Evolutionary conservation across 2,329 filamentous ascomycete species (phyloP).

Genomic region (Fusarium nurragi): DNA sequence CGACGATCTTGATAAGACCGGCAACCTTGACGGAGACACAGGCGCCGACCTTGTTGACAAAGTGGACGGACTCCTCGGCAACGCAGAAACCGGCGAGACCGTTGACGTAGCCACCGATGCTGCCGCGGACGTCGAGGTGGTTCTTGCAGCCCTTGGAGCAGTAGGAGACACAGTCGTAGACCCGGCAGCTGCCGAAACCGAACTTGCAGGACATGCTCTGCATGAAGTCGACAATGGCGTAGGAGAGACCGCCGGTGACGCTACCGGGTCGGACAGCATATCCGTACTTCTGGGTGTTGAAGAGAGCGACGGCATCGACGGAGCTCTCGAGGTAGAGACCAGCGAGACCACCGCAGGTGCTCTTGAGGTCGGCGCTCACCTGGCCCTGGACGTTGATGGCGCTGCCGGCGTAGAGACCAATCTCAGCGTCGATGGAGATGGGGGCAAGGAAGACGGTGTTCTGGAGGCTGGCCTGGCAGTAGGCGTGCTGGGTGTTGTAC

Average conservation of each 20-base stretch:
- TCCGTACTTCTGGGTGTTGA: slow-evolving; percentile 51
- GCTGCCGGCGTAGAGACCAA: slow-evolving; percentile 40
- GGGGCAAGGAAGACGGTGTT: slow-evolving; percentile 50
- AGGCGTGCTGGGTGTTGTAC: slow-evolving; percentile 49
- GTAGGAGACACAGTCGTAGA: slow-evolving; percentile 52
- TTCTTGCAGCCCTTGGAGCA: slow-evolving; percentile 52
- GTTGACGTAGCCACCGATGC: slow-evolving; percentile 45
- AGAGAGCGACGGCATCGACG: slow-evolving; percentile 49
- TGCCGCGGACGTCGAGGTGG: slow-evolving; percentile 48
- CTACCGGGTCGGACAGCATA: slow-evolving; percentile 41
- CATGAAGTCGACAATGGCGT: slow-evolving; percentile 41
- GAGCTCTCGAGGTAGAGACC: slow-evolving; percentile 48
- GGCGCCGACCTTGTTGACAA: slow-evolving; percentile 40
- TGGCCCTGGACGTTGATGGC: slow-evolving; percentile 39
- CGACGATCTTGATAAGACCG: slow-evolving; percentile 49
- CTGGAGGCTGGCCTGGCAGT: slow-evolving; percentile 49
- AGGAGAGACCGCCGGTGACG: slow-evolving; percentile 42
- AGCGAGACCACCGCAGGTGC: slow-evolving; percentile 46
- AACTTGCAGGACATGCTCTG: slow-evolving; percentile 44
- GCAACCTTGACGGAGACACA: slow-evolving; percentile 44
- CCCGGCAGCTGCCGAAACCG: slow-evolving; percentile 46
- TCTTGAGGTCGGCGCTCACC: slow-evolving; percentile 48
- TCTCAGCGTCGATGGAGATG: slow-evolving; percentile 43
- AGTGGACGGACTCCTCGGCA: slow-evolving; percentile 46
- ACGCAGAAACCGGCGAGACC: slow-evolving; percentile 48